Base-by-base conservation (phyloP, 495 filamentous ascomycete species). In the Lineolata rhizophorae region DNA sequence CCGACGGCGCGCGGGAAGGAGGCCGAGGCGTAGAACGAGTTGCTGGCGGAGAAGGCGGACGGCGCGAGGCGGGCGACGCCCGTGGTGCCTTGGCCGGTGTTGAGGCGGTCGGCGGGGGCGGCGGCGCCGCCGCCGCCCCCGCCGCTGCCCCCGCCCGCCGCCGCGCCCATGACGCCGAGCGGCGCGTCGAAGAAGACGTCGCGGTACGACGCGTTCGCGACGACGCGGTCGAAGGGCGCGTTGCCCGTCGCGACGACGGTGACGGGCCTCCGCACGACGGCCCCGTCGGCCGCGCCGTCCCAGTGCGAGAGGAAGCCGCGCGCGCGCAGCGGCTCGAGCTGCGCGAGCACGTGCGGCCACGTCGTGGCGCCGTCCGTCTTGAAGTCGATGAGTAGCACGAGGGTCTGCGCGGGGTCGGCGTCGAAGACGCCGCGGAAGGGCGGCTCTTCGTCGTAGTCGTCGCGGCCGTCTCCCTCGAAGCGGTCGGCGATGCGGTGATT, bases 161-260 rank as follows among this genome's bases (percentile, higher is more conserved):
- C 31, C 36, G 30, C 38, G 14, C 19, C 19, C 27, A 45, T 17
- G 13, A 31, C 14, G n/a, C 30, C 36, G 12, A 46, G 34, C 6
- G 71, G 68, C 0, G 75, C 72, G 41, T 76, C 72, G 47, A 70
- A 73, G 49, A 82, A 78, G 9, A 69, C 55, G 46, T 76, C 69
- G 4, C 69, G 56, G 35, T 65, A 60, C 3, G 53, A 57, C 15
- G 53, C 30, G 31, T 67, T 67, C 1, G 45, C 39, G 1, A 56
- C 35, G 3, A 73, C 43, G 20, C 56, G 29, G 28, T 76, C 61
- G 35, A 85, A 73, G 0, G 79, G 76, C 0, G 77, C 70, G 36
- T 74, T 71, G 11, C 82, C 82, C 0, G 81, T 84, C 0, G 67
- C 78, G 5, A 90, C 74, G 3, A 90, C 64, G 3, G 79, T 90